Base-by-base conservation (phyloP, 2,329 filamentous ascomycete species). In the Plectosphaerella plurivora region DNA sequence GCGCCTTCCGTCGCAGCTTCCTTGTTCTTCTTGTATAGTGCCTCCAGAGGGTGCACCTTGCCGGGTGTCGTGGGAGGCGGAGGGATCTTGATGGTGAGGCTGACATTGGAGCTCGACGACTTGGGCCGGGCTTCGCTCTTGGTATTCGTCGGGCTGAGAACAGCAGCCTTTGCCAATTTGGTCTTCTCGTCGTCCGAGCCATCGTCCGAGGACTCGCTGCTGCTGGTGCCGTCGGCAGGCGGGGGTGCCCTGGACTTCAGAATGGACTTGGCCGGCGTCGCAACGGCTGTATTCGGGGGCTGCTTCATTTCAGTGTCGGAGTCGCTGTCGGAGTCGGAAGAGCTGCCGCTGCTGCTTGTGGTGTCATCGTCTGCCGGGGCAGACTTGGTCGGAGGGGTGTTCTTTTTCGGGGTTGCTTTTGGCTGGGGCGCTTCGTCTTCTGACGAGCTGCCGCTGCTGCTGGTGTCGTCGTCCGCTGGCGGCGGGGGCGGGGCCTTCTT, bases 21-120 rank as follows among this genome's bases (percentile, higher is more conserved):
- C 12, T 28, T 24, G 1, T 22, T 28, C 5, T 83, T 83, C 72
- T 97, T 97, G 78, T 95, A 99, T 3, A 97, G 80, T 1, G 91
- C 91, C 73, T 97, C 92, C 2, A 97, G 79, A 0, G 94, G 93
- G 60, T 97, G 93, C 0, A 96, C 74, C 56, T 80, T 74, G 49
- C 70, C 66, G 1, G 78, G 73, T 6, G 74, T 74, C 51, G 68
- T 55, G 18, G 75, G 71, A 6, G 41, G 41, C 25, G 68, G 71
- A 15, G 78, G 77, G 52, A 82, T 81, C 60, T 77, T 78, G 65
- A 85, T 81, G 24, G 74, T 78, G 44, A 86, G 67, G 60, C 71
- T 75, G 54, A 69, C 73, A 35, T 72, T 63, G 11, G 78, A 81
- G 46, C 74, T 67, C 4, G 79, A 76, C 1, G 80, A 82, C 55